These are phyloP conservation scores for Cronartium quercuum DNA, from an alignment of 1,284 basidiomycete genomes.

Conservation along the genomic window DNA sequence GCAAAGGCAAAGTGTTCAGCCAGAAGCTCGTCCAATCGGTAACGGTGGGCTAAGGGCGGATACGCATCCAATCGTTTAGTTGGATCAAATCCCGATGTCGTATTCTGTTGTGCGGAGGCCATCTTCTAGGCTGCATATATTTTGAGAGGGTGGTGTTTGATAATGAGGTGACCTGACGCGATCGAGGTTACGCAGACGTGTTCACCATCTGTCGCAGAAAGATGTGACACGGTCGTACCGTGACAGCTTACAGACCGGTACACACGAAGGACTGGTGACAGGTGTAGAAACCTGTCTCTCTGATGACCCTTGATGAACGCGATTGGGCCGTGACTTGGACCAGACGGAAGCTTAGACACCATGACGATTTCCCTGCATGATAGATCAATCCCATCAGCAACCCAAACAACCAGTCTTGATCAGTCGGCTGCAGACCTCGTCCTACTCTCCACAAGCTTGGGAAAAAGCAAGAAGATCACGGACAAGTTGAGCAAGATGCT, in stretches of 20 bases:
- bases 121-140: not conserved
- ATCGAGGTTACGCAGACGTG: not conserved
- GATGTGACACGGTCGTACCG: too few species aligned
- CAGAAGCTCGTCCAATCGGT: constrained; percentile 26
- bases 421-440: constrained; percentile 34
- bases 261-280: too few species aligned
- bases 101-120: not conserved
- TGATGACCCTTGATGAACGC: too few species aligned
- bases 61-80: constrained; percentile 18
- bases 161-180: not conserved
- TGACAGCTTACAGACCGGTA: too few species aligned
- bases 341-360: too few species aligned
- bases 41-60: constrained; percentile 16
- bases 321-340: too few species aligned
- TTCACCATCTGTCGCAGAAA: not conserved
- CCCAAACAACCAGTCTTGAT: constrained; percentile 19
- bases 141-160: not conserved
- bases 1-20: constrained; percentile 35
- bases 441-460: constrained; percentile 19
- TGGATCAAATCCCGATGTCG: not conserved
- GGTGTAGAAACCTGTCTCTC: too few species aligned
- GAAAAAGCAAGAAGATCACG: constrained; percentile 18
- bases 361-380: not conserved
- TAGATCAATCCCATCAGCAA: not conserved
- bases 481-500: constrained; percentile 20